Base-by-base conservation (phyloP, 2,329 filamentous ascomycete genomes). In the Paecilomyces fulvus region DNA sequence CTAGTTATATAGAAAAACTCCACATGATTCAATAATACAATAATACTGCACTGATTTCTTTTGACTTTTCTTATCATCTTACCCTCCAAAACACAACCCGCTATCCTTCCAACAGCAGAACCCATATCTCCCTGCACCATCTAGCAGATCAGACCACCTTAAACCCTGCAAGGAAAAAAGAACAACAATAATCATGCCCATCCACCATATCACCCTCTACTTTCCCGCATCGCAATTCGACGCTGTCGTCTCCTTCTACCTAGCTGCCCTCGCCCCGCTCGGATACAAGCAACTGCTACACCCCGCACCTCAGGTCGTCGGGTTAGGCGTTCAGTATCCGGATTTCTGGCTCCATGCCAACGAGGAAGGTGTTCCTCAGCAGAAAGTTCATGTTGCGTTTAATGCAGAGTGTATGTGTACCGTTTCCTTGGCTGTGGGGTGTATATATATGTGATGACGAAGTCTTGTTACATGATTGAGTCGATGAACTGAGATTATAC, bases 271-370 rank as follows among this genome's bases (percentile, higher is more conserved):
- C 20, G 60, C 58, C 1, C 68, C 68, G 12, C 62, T 70, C 9
- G 64, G 65, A 0, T 65, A 68, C 57, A 67, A 65, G 46, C 66
- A 70, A 54, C 54, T 61, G 17, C 61, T 65, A 59, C 64, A 65
- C 5, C 67, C 67, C 4, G 61, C 59, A 2, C 57, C 63, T 3
- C 55, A 61, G 28, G 60, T 62, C 28, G 67, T 70, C 14, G 69
- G 69, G 1, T 28, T 70, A 2, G 69, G 69, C 11, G 59, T 59
- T 61, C n/a, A 43, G 12, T 43, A 17, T 43, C 66, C 67, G 0
- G 68, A 67, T 54, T 65, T 71, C 56, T 71, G 68, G 68, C 64
- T 71, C 50, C 6, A 43, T 12, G 10, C 3, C 25, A 57, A 3
- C 17, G 51, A 57, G n/a, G 48, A 49, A 43, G 53, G 52, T 30